These are phyloP conservation scores for Globisporangium nagaii DNA, from an alignment of 352 stramenopile species.

Conservation along the genomic window DNA sequence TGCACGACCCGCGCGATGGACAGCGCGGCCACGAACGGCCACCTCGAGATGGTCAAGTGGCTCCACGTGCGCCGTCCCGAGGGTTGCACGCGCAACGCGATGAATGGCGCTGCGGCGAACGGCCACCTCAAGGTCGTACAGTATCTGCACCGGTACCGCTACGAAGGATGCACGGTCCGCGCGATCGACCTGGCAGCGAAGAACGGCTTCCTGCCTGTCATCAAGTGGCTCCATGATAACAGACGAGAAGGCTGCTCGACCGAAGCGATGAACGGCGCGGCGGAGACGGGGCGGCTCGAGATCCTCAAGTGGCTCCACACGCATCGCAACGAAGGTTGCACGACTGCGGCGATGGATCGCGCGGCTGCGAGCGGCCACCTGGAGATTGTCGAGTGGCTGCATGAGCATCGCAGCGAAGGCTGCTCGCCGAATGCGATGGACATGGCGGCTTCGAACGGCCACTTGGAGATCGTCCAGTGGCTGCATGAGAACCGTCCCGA, in stretches of 20 bases:
- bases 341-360: not conserved
- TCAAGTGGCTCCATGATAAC: slow-evolving; percentile 10
- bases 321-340: slow-evolving; percentile 1
- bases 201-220: not conserved
- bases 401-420: slow-evolving; percentile 2
- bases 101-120: slow-evolving; percentile 10
- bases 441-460: slow-evolving; percentile 1
- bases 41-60: slow-evolving; percentile 11
- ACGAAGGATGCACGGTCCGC: slow-evolving; percentile 2
- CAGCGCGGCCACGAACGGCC: slow-evolving; percentile 9
- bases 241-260: slow-evolving; percentile 5
- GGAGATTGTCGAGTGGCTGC: slow-evolving; percentile 4
- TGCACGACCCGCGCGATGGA: slow-evolving; percentile 10
- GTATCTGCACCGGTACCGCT: slow-evolving; percentile 4
- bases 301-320: slow-evolving; percentile 3
- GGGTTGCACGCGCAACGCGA: slow-evolving; percentile 9
- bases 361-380: slow-evolving; percentile 4
- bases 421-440: slow-evolving; percentile 3
- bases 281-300: not conserved
- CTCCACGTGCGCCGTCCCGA: slow-evolving; percentile 1
- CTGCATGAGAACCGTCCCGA: slow-evolving; percentile 2
- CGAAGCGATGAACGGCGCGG: slow-evolving; percentile 5
- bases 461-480: slow-evolving; percentile 3
- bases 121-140: slow-evolving; percentile 9
- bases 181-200: slow-evolving; percentile 6